phyloP scores from a whole-genome alignment of 192 early-diverging fungal species.

The Backusella luteola region DNA sequence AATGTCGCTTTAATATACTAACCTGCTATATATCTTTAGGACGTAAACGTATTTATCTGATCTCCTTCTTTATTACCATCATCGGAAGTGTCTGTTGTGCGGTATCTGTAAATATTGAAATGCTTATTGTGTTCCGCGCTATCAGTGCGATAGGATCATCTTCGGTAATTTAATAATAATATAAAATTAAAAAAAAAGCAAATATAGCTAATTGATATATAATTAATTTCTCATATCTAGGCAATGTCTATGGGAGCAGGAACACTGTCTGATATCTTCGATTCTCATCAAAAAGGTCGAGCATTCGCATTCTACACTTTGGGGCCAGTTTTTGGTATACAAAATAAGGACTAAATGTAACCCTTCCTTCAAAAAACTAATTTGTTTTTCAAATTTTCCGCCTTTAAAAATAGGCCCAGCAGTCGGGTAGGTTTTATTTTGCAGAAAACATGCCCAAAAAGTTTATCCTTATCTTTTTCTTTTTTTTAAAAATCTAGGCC shows the following conservation, averaged over 20 bases:
- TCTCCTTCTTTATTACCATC: conserved; percentile 24
- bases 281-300: conserved; percentile 26
- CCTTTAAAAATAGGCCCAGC: conserved; percentile 10
- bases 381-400: too few species aligned
- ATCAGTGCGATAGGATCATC: conserved; percentile 33
- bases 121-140: conserved; percentile 28
- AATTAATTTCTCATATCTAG: neutral
- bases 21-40: conserved; percentile 3
- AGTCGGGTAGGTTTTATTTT: conserved; percentile 12
- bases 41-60: conserved; percentile 25
- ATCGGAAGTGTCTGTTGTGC: conserved; percentile 27
- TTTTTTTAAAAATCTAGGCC: conserved; percentile 11
- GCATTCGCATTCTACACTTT: conserved; percentile 31
- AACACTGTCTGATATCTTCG: conserved; percentile 36
- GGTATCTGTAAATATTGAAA: conserved; percentile 24
- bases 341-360: too few species aligned
- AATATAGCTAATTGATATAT: neutral
- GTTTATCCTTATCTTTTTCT: neutral
- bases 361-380: neutral
- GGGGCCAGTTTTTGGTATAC: conserved; percentile 1
- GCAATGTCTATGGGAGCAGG: conserved; percentile 37
- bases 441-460: neutral
- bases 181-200: neutral
- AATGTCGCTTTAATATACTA: neutral
- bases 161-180: conserved; percentile 19